Conservation (phyloP, 208 protist species). For the Acanthamoeba triangularis region DNA sequence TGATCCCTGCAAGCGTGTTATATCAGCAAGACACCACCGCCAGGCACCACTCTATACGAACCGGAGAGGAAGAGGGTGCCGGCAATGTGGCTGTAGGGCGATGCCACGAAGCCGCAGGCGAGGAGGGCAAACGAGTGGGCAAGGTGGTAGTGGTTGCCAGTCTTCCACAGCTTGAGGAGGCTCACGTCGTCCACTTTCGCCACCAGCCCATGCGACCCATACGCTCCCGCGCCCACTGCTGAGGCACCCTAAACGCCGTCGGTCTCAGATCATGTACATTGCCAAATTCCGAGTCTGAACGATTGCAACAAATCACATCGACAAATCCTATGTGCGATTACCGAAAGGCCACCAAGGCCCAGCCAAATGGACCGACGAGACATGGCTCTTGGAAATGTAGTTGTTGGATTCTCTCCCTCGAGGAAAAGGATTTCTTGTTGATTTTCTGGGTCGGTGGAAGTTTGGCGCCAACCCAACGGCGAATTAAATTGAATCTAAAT, state of each 20-base stretch:
- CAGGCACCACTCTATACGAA: not conserved
- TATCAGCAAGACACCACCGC: not conserved
- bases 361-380: not conserved
- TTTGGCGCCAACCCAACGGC: not conserved
- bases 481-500: not conserved
- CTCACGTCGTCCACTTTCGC: not conserved
- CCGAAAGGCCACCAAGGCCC: not conserved
- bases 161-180: slow-evolving; percentile 38
- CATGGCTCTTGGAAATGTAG: too few species aligned
- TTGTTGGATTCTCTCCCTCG: too few species aligned
- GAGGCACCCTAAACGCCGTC: not conserved
- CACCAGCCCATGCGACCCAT: slow-evolving; percentile 17
- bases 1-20: not conserved
- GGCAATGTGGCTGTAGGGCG: slow-evolving; percentile 24
- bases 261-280: not conserved
- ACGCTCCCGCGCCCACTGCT: slow-evolving; percentile 4
- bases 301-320: not conserved
- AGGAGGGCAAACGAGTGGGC: not conserved
- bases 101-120: slow-evolving; percentile 9
- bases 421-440: too few species aligned
- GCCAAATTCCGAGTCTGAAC: not conserved
- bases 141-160: not conserved
- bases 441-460: not conserved
- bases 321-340: not conserved
- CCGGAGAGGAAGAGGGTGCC: slow-evolving; percentile 42